These are phyloP conservation scores for Kickxella alabastrina DNA, from an alignment of 192 early-diverging fungal genomes.

Conservation along the genomic window DNA sequence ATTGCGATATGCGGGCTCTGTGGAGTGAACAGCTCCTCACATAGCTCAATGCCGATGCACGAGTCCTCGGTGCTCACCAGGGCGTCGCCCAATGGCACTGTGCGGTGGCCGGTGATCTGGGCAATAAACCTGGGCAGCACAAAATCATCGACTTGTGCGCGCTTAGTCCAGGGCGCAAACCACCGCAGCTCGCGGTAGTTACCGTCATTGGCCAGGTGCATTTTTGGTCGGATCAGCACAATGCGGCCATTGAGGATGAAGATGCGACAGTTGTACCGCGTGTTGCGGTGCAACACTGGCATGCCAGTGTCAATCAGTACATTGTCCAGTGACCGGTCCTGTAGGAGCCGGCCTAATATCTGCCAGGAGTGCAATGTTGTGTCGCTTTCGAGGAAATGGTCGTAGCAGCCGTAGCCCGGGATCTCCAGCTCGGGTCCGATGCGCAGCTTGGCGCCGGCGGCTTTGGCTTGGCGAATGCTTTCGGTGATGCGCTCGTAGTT, in stretches of 20 bases:
- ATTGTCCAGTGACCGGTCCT: slow-evolving; percentile 58
- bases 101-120: slow-evolving; percentile 71
- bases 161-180: slow-evolving; percentile 83
- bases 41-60: slow-evolving; percentile 88
- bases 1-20: slow-evolving; percentile 91
- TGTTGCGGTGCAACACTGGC: slow-evolving; percentile 88
- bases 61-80: slow-evolving; percentile 82
- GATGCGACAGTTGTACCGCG: slow-evolving; percentile 97
- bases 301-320: slow-evolving; percentile 95
- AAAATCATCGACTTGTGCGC: slow-evolving; percentile 65
- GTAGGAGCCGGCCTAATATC: slow-evolving; percentile 71
- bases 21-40: slow-evolving; percentile 97
- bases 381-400: slow-evolving; percentile 96
- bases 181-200: slow-evolving; percentile 97
- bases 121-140: slow-evolving; percentile 78
- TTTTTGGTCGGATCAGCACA: slow-evolving; percentile 94
- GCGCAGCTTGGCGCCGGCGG: slow-evolving; percentile 71
- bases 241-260: slow-evolving; percentile 76
- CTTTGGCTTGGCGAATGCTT: slow-evolving; percentile 82
- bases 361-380: slow-evolving; percentile 96
- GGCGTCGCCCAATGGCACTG: slow-evolving; percentile 87
- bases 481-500: slow-evolving; percentile 83
- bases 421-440: slow-evolving; percentile 97
- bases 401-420: slow-evolving; percentile 96
- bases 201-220: slow-evolving; percentile 93